Evolutionary conservation across 2,329 filamentous ascomycete genomes (phyloP).

Genomic region (Calonectria pseudoturangicola): DNA sequence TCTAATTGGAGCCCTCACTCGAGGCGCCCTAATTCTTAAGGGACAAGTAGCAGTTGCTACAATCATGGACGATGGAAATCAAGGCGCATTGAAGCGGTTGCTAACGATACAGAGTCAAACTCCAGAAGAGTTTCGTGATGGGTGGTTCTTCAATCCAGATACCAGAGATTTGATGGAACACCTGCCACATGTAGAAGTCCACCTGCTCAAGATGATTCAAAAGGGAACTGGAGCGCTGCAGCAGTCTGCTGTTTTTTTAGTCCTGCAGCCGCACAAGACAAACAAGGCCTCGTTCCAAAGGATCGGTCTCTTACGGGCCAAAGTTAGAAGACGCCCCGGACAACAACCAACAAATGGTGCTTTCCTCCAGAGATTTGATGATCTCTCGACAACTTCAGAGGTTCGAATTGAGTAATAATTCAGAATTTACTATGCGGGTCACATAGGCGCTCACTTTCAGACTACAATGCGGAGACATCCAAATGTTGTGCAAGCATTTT

Average conservation of each 20-base stretch:
- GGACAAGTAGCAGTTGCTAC: constrained; percentile 32
- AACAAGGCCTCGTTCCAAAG: constrained; percentile 8
- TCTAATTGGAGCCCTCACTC: constrained; percentile 33
- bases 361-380: constrained; percentile 31
- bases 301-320: constrained; percentile 30
- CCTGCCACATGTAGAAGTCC: not conserved
- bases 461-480: not conserved
- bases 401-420: constrained; percentile 28
- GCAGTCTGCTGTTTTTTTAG: constrained; percentile 25
- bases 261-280: constrained; percentile 22
- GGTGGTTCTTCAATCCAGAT: constrained; percentile 39
- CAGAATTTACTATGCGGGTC: not conserved
- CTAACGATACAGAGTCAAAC: not conserved
- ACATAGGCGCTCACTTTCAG: too few species aligned
- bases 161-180: constrained; percentile 15
- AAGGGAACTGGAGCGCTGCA: constrained; percentile 16
- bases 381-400: constrained; percentile 8
- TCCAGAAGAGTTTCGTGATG: constrained; percentile 8
- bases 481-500: not conserved
- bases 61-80: not conserved
- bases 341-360: not conserved
- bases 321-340: constrained; percentile 8
- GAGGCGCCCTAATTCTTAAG: constrained; percentile 33
- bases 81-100: not conserved
- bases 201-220: constrained; percentile 37